Evolutionary conservation across 2,329 filamentous ascomycete genomes (phyloP).

Genomic region (Phialemoniopsis sp.): DNA sequence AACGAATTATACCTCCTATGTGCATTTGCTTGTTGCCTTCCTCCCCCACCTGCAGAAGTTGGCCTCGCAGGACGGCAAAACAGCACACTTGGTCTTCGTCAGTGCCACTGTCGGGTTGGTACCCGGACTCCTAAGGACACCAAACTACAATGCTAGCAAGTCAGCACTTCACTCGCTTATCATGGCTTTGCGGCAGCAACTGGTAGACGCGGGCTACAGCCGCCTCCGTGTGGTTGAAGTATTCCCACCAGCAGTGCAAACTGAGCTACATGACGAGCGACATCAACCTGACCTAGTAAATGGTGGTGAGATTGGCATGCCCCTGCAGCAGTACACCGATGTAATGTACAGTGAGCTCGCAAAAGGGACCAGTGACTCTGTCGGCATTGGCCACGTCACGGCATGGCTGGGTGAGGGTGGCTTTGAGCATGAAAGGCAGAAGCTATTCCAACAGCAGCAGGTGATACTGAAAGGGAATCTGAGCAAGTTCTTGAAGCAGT

Average conservation of each 20-base stretch:
- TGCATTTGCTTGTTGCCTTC: constrained; percentile 37
- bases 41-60: constrained; percentile 33
- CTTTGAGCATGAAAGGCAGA: constrained; percentile 18
- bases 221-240: constrained; percentile 33
- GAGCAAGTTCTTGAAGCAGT: constrained; percentile 12
- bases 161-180: constrained; percentile 41
- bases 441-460: constrained; percentile 17
- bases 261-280: constrained; percentile 36
- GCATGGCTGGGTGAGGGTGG: constrained; percentile 15
- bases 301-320: constrained; percentile 42
- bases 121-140: constrained; percentile 33
- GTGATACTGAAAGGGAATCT: constrained; percentile 9
- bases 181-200: constrained; percentile 38
- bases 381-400: constrained; percentile 26
- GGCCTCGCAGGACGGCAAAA: neutral
- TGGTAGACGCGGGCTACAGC: constrained; percentile 27
- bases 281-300: constrained; percentile 33
- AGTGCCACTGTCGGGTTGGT: constrained; percentile 26
- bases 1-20: constrained; percentile 38
- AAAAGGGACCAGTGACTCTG: constrained; percentile 27
- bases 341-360: constrained; percentile 29
- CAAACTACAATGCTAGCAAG: constrained; percentile 44
- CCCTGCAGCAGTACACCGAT: constrained; percentile 35
- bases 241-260: constrained; percentile 32
- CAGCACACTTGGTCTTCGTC: constrained; percentile 17